phyloP scores from a whole-genome alignment of 306 rosid genomes.

The Biancaea sappan region DNA sequence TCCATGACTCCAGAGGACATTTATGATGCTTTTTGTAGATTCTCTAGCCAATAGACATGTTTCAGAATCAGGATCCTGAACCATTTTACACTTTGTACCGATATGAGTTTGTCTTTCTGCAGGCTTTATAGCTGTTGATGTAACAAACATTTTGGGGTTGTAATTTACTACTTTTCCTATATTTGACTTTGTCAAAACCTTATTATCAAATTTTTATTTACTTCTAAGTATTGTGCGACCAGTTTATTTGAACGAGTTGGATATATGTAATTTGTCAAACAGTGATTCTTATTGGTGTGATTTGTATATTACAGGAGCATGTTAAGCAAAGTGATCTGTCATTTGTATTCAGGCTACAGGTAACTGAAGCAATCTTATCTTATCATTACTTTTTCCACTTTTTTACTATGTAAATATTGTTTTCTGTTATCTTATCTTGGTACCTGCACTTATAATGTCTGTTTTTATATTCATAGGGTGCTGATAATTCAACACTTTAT shows the following conservation, averaged over 20 bases:
- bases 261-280: slow-evolving; percentile 22
- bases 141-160: not conserved
- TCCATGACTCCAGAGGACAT: not conserved
- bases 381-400: slow-evolving; percentile 15
- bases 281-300: slow-evolving; percentile 31
- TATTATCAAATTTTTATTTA: slow-evolving; percentile 5
- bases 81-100: slow-evolving; percentile 21
- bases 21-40: slow-evolving; percentile 30
- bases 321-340: slow-evolving; percentile 87
- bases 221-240: not conserved
- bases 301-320: slow-evolving; percentile 72
- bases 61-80: slow-evolving; percentile 14
- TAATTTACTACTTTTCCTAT: slow-evolving; percentile 17
- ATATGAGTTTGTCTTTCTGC: slow-evolving; percentile 7
- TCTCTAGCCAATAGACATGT: not conserved
- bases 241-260: slow-evolving; percentile 24
- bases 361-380: slow-evolving; percentile 38
- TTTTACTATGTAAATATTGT: slow-evolving; percentile 13
- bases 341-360: slow-evolving; percentile 98
- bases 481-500: slow-evolving; percentile 90
- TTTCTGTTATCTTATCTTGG: not conserved
- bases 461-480: slow-evolving; percentile 61
- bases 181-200: slow-evolving; percentile 2
- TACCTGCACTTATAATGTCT: not conserved
- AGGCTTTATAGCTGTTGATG: slow-evolving; percentile 5